phyloP scores from a whole-genome alignment of 2,329 filamentous ascomycete genomes.

The Cryphonectria japonica region DNA sequence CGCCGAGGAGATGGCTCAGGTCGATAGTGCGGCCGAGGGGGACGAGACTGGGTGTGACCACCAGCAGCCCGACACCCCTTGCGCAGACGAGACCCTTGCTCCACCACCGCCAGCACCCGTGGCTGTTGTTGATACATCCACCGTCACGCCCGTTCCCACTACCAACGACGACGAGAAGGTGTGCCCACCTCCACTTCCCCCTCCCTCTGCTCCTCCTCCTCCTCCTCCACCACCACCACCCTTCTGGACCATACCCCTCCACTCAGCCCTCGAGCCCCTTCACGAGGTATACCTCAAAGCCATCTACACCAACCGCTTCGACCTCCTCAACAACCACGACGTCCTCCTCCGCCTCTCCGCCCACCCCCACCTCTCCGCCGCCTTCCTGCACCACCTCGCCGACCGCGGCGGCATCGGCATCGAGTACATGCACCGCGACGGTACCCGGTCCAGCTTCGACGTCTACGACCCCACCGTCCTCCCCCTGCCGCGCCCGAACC shows the following conservation, averaged over 20 bases:
- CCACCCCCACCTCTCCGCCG: slow-evolving; percentile 6
- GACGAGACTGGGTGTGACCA: background rate
- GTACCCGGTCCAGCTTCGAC: background rate
- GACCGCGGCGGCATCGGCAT: background rate
- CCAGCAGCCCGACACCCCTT: background rate
- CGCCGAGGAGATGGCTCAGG: background rate
- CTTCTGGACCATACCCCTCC: background rate
- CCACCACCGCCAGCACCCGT: background rate
- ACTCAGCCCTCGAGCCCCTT: background rate
- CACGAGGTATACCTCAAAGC: background rate
- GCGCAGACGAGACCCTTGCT: background rate
- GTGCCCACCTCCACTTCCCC: too few species aligned
- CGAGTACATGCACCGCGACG: background rate
- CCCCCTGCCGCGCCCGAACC: background rate
- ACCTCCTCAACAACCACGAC: slow-evolving; percentile 12
- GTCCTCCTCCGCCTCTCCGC: slow-evolving; percentile 11
- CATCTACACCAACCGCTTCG: slow-evolving; percentile 12
- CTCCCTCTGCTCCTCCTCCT: too few species aligned
- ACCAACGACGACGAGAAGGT: background rate
- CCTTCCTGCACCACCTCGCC: background rate
- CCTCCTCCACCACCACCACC: background rate
- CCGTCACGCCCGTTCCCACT: too few species aligned
- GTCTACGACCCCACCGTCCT: background rate
- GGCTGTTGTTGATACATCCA: too few species aligned
- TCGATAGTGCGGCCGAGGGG: background rate